phyloP scores from a whole-genome alignment of 2,329 filamentous ascomycete species.

The Aspergillus aculeatus region DNA sequence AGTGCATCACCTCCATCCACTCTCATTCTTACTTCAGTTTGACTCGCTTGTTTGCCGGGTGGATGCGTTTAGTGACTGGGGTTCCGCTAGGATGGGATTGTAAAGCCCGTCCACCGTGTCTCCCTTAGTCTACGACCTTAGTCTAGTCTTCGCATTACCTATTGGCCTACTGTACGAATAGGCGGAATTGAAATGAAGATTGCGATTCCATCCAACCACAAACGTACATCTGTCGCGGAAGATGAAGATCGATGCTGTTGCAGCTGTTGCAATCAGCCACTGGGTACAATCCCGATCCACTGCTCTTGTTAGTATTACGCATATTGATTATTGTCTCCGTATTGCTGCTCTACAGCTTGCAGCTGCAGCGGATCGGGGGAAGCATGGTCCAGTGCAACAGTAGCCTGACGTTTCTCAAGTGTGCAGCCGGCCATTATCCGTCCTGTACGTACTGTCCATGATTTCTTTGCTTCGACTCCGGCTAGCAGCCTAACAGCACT shows the following conservation, averaged over 20 bases:
- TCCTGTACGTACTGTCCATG: background rate
- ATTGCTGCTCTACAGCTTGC: background rate
- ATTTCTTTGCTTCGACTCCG: background rate
- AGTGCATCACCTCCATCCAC: no score
- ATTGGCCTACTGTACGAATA: no score
- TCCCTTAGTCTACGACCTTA: no score
- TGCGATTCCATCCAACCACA: background rate
- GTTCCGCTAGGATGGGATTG: constrained; percentile 4
- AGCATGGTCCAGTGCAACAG: constrained; percentile 3
- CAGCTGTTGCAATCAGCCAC: background rate
- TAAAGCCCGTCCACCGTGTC: background rate
- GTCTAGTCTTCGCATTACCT: no score
- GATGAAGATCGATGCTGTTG: background rate
- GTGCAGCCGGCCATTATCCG: background rate
- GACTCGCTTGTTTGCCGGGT: constrained; percentile 4
- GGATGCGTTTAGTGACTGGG: constrained; percentile 2
- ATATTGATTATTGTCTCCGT: no score
- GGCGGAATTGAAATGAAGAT: background rate
- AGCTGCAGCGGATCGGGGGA: constrained; percentile 12
- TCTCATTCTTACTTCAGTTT: background rate
- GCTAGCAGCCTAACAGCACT: background rate
- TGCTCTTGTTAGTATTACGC: no score
- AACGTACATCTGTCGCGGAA: background rate
- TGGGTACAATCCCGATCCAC: no score
- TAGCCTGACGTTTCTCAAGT: background rate